These are phyloP conservation scores for Clonostachys rosea DNA, from an alignment of 2,329 filamentous ascomycete species.

Conservation along the genomic window DNA sequence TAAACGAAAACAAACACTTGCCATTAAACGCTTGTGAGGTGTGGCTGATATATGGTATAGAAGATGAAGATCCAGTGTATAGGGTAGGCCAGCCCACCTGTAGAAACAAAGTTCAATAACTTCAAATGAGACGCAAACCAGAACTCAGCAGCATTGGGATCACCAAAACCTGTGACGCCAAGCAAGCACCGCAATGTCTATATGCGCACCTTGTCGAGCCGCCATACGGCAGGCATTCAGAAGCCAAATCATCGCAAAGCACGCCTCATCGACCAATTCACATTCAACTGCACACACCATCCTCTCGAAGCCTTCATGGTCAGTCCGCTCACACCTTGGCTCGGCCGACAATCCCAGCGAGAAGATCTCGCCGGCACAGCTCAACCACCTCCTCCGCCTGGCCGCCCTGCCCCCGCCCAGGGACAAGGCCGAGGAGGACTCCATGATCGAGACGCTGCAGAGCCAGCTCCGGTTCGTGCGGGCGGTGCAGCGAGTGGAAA, in stretches of 20 bases:
- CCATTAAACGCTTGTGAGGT: no score
- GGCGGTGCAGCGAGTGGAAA: conserved; percentile 76
- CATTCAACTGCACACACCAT: conserved; percentile 29
- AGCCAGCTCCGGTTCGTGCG: conserved; percentile 89
- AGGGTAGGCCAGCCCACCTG: no score
- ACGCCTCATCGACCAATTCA: conserved; percentile 7
- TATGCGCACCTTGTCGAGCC: conserved; percentile 22
- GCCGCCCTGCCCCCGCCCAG: conserved; percentile 78
- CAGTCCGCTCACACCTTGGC: conserved; percentile 69
- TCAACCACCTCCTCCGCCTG: conserved; percentile 82
- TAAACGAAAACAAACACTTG: no score
- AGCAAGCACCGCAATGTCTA: conserved; percentile 11
- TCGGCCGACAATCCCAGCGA: conserved; percentile 29
- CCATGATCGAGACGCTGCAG: conserved; percentile 70
- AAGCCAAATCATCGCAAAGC: conserved; percentile 3
- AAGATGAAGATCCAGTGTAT: no score
- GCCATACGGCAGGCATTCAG: conserved; percentile 13
- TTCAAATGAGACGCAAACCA: no score
- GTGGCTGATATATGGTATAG: no score
- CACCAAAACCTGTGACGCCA: no score
- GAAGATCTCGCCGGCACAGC: conserved; percentile 58
- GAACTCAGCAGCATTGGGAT: no score
- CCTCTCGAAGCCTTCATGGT: conserved; percentile 75
- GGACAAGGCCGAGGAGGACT: conserved; percentile 54
- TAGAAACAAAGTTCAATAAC: no score